Percentiles rank a stretch among this genome's conserved stretches.
phyloP scores from a whole-genome alignment of 805 yeast species.

The Starmerella bombi region DNA sequence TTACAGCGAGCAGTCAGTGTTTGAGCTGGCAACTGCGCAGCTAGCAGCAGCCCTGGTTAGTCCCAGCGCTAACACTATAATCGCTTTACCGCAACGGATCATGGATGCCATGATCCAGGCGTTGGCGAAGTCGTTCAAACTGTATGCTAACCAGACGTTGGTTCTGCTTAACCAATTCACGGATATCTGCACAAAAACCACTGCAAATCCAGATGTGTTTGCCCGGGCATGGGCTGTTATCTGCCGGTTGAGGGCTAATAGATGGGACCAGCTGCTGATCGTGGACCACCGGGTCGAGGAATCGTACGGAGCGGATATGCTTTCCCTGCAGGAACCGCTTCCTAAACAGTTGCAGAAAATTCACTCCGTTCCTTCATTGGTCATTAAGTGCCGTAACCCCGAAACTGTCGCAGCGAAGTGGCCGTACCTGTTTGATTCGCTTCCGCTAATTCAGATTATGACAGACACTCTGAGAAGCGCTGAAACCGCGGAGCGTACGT shows the following conservation, averaged over 20 bases:
- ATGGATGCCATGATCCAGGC: slow-evolving; percentile 11
- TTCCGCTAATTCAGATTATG: slow-evolving; percentile 38
- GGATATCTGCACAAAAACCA: slow-evolving; percentile 7
- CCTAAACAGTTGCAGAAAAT: slow-evolving; percentile 30
- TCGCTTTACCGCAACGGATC: background rate
- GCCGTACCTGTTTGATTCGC: slow-evolving; percentile 31
- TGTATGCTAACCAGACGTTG: slow-evolving; percentile 6
- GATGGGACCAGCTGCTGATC: slow-evolving; percentile 13
- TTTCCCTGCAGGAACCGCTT: slow-evolving; percentile 28
- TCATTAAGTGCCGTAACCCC: slow-evolving; percentile 16
- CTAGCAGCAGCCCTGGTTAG: slow-evolving; percentile 3
- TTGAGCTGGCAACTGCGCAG: slow-evolving; percentile 8
- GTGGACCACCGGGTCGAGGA: slow-evolving; percentile 18
- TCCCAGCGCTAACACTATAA: background rate
- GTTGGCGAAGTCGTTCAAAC: slow-evolving; percentile 5
- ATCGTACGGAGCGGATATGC: slow-evolving; percentile 17
- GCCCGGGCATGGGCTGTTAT: slow-evolving; percentile 17
- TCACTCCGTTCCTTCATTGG: slow-evolving; percentile 26
- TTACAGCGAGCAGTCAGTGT: slow-evolving; percentile 5
- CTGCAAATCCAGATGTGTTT: slow-evolving; percentile 14
- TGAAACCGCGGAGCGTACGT: slow-evolving; percentile 47
- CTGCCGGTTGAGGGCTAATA: slow-evolving; percentile 17
- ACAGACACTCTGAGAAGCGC: slow-evolving; percentile 36
- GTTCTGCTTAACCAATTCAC: slow-evolving; percentile 8
- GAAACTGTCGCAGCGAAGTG: background rate